These are phyloP conservation scores for Aureobasidium sp. DNA, from an alignment of 2,329 filamentous ascomycete genomes.

Conservation along the genomic window DNA sequence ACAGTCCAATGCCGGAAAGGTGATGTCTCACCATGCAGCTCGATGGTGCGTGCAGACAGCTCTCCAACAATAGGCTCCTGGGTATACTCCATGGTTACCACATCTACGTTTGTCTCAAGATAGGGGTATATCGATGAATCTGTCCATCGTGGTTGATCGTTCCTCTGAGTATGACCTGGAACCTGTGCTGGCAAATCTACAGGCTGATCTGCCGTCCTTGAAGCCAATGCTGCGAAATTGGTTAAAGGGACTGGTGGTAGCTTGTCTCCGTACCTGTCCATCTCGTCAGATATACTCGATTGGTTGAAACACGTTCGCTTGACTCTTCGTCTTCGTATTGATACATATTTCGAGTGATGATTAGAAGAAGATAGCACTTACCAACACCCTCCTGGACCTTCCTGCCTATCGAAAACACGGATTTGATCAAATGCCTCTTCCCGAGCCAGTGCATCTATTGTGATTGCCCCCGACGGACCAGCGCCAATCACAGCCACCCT, in stretches of 20 bases:
- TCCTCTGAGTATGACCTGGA: constrained; percentile 39
- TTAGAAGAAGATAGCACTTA: constrained; percentile 26
- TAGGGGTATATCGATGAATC: constrained; percentile 55
- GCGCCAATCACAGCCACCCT: constrained; percentile 53
- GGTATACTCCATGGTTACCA: constrained; percentile 52
- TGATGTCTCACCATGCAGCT: constrained; percentile 47
- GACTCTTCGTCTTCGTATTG: no score
- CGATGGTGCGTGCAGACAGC: constrained; percentile 34
- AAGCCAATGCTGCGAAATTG: constrained; percentile 38
- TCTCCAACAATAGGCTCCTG: constrained; percentile 46
- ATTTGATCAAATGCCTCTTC: constrained; percentile 52
- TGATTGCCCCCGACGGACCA: constrained; percentile 52
- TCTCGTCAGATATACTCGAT: neutral
- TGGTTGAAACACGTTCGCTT: no score
- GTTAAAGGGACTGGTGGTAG: constrained; percentile 34
- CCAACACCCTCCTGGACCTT: constrained; percentile 55
- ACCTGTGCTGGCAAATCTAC: constrained; percentile 40
- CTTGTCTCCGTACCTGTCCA: constrained; percentile 20
- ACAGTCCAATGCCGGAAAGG: constrained; percentile 56
- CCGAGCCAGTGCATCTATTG: constrained; percentile 51
- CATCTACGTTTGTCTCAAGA: constrained; percentile 58
- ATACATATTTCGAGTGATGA: neutral
- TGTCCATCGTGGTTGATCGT: constrained; percentile 41
- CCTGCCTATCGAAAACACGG: constrained; percentile 54
- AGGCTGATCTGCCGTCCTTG: constrained; percentile 44